Percentiles rank a stretch among this genome's conserved stretches.
Evolutionary conservation across 495 filamentous ascomycete genomes (phyloP).

Genomic region (Daldinia bambusicola): DNA sequence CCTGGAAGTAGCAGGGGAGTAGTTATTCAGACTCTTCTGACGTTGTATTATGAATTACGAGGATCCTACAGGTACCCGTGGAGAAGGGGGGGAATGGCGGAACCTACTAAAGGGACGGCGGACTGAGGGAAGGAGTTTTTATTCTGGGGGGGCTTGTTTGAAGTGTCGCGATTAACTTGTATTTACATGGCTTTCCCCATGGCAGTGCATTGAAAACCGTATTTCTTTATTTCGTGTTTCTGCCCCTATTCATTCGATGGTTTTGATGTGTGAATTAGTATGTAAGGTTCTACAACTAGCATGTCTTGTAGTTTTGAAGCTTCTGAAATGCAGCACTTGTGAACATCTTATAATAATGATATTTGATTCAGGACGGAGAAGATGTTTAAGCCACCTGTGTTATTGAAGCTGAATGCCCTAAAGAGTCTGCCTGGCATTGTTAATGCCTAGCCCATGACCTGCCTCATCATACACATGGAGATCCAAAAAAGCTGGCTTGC

Average conservation of each 20-base stretch:
- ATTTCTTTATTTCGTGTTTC: neutral
- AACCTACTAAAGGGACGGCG: constrained; percentile 7
- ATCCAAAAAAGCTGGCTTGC: no score
- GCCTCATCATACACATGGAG: no score
- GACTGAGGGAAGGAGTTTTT: constrained; percentile 20
- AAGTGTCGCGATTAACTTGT: neutral
- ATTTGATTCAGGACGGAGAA: no score
- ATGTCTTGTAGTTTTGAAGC: neutral
- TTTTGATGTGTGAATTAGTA: neutral
- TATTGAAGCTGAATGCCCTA: no score
- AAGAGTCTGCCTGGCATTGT: no score
- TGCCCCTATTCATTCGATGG: neutral
- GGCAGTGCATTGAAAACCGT: constrained; percentile 6
- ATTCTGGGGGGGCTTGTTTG: constrained; percentile 13
- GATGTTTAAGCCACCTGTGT: no score
- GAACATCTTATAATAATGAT: no score
- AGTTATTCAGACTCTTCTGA: constrained; percentile 14
- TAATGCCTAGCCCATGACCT: no score
- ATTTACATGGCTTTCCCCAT: constrained; percentile 10
- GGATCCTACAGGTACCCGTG: constrained; percentile 9
- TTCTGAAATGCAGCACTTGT: no score
- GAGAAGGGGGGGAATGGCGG: neutral
- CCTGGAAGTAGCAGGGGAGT: neutral
- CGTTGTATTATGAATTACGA: constrained; percentile 44
- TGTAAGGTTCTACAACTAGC: neutral